Evolutionary conservation across 1,284 basidiomycete species (phyloP).

Genomic region (Cystobasidiaceae sp.): DNA sequence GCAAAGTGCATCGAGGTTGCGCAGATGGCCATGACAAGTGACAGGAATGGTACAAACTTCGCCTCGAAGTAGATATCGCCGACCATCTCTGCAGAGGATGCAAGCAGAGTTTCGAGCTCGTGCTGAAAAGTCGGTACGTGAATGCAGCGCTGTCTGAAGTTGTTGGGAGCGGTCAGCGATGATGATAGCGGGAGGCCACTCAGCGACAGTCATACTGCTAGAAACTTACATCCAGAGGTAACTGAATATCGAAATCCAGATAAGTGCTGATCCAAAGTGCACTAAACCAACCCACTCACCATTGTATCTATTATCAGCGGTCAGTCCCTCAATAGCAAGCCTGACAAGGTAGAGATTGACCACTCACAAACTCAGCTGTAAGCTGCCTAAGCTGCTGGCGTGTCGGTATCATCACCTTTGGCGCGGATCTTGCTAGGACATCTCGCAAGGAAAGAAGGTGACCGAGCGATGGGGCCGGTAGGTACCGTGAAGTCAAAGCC

Average conservation of each 20-base stretch:
- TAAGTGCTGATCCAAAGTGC: too few species aligned
- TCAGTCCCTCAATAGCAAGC: background rate
- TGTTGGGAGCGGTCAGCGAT: too few species aligned
- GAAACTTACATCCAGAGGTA: background rate
- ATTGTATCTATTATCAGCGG: background rate
- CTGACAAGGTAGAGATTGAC: too few species aligned
- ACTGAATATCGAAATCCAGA: too few species aligned
- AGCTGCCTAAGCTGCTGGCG: too few species aligned
- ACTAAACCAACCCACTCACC: background rate
- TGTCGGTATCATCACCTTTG: background rate
- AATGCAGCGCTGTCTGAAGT: background rate
- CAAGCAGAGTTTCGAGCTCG: background rate
- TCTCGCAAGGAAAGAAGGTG: background rate
- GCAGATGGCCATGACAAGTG: background rate
- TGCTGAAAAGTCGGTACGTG: background rate
- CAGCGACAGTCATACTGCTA: too few species aligned
- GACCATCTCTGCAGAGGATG: background rate
- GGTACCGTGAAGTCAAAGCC: background rate
- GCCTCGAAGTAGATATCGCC: background rate
- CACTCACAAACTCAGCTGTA: too few species aligned
- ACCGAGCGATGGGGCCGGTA: background rate
- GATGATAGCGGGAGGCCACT: too few species aligned
- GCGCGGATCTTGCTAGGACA: background rate
- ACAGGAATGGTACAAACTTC: background rate
- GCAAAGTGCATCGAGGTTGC: background rate